These are phyloP conservation scores for Jamesozyma jinghongensis DNA, from an alignment of 805 yeast genomes.

Conservation along the genomic window DNA sequence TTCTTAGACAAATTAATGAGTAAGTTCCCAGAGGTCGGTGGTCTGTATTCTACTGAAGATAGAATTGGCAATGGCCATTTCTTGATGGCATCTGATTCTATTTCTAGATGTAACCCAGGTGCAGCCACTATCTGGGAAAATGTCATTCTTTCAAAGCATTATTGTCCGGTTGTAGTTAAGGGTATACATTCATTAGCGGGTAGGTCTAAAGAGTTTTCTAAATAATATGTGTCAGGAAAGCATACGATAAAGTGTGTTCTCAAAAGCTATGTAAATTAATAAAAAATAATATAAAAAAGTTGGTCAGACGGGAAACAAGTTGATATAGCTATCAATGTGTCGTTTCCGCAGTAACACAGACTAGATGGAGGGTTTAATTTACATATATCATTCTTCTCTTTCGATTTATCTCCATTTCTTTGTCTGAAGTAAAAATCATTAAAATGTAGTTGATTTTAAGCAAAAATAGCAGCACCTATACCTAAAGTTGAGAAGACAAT, in stretches of 20 bases:
- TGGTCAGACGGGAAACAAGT: neutral
- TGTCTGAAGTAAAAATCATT: too few species aligned
- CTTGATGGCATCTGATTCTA: conserved; percentile 52
- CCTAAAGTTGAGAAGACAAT: conserved; percentile 47
- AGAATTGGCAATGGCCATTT: conserved; percentile 74
- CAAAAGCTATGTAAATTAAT: neutral
- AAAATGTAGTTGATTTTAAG: conserved; percentile 5
- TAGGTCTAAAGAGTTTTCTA: conserved; percentile 24
- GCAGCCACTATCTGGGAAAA: conserved; percentile 91
- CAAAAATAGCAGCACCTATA: conserved; percentile 43
- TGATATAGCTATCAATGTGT: too few species aligned
- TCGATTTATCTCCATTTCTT: too few species aligned
- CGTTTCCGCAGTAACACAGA: too few species aligned
- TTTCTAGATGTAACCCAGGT: conserved; percentile 73
- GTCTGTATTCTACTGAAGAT: conserved; percentile 82
- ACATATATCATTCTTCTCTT: too few species aligned
- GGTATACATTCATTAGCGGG: conserved; percentile 42
- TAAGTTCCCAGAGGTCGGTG: conserved; percentile 61
- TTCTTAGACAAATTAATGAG: conserved; percentile 68
- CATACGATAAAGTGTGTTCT: neutral
- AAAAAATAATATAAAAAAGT: neutral
- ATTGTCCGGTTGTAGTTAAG: conserved; percentile 69
- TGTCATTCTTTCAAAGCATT: conserved; percentile 69
- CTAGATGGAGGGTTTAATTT: too few species aligned
- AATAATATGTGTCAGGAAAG: conserved; percentile 3